Conservation (phyloP, 2,329 filamentous ascomycete genomes). For the Gnomoniopsis sp. region DNA sequence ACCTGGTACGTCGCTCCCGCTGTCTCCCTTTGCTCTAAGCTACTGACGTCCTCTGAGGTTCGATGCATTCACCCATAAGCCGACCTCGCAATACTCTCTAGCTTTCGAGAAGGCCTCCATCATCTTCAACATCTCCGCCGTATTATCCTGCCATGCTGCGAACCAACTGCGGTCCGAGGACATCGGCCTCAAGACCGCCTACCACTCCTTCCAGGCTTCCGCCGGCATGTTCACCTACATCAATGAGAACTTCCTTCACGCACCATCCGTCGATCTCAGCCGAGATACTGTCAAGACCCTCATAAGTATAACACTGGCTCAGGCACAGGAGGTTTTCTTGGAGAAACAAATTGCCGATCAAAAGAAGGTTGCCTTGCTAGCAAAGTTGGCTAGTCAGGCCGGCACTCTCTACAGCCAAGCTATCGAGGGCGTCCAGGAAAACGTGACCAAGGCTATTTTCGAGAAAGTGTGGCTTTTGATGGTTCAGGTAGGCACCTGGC, state of each 20-base stretch:
- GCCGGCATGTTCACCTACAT: conserved; percentile 99
- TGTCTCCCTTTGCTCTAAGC: background rate
- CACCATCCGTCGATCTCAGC: conserved; percentile 92
- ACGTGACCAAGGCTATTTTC: conserved; percentile 85
- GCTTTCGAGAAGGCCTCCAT: conserved; percentile 99
- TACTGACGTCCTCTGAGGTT: conserved; percentile 61
- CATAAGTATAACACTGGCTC: conserved; percentile 88
- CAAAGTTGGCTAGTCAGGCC: conserved; percentile 89
- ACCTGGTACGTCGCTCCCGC: conserved; percentile 67
- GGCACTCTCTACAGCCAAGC: conserved; percentile 85
- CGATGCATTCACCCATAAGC: conserved; percentile 98
- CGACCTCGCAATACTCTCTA: conserved; percentile 93
- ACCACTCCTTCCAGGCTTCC: conserved; percentile 96
- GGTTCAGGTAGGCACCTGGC: conserved; percentile 60
- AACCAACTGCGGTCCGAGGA: conserved; percentile 91
- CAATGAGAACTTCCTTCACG: conserved; percentile 98
- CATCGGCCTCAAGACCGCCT: conserved; percentile 88
- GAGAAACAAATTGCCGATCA: conserved; percentile 92
- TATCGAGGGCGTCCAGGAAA: conserved; percentile 86
- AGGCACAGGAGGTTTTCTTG: conserved; percentile 94
- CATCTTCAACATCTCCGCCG: conserved; percentile 98
- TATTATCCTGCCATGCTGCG: conserved; percentile 92
- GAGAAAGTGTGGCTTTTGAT: conserved; percentile 91
- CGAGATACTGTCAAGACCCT: conserved; percentile 93
- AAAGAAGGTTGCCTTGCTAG: conserved; percentile 88